Percentiles rank a stretch among this genome's conserved stretches.
Conservation (phyloP, 768 basidiomycete genomes). For the Stropharia rugosoannulata region DNA sequence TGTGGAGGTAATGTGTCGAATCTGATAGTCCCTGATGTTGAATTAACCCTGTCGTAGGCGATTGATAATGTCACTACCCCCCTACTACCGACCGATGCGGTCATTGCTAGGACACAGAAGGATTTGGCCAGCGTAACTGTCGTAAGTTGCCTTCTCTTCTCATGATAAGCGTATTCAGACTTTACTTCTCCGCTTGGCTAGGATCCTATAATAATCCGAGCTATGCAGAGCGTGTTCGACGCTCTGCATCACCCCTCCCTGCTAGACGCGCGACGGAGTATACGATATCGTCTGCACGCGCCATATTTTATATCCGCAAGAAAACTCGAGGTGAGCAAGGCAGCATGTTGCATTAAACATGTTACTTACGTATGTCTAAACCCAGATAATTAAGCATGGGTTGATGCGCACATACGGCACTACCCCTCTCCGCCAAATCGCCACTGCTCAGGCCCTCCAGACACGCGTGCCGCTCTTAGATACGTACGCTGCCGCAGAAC, state of each 20-base stretch:
- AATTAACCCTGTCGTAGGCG: not conserved
- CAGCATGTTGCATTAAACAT: slow-evolving; percentile 3
- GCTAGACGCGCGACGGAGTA: slow-evolving; percentile 13
- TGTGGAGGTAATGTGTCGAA: not conserved
- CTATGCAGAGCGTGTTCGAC: slow-evolving; percentile 9
- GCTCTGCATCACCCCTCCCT: slow-evolving; percentile 19
- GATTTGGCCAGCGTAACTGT: not conserved
- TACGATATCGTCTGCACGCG: slow-evolving; percentile 8
- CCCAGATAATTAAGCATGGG: not conserved
- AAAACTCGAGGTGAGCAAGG: slow-evolving; percentile 3
- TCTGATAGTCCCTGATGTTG: not conserved
- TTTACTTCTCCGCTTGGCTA: not conserved
- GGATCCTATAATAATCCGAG: slow-evolving; percentile 9
- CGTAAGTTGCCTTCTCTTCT: not conserved
- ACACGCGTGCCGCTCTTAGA: not conserved
- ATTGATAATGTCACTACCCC: not conserved
- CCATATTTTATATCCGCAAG: slow-evolving; percentile 9
- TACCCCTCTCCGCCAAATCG: not conserved
- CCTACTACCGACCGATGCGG: not conserved
- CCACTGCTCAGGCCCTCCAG: not conserved
- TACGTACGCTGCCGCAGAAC: not conserved
- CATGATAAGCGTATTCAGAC: not conserved
- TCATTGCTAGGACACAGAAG: not conserved
- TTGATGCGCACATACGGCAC: not conserved
- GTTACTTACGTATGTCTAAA: slow-evolving; percentile 7